Base-by-base conservation (phyloP, 169 alveolate species). In the Cryptosporidium baileyi region DNA sequence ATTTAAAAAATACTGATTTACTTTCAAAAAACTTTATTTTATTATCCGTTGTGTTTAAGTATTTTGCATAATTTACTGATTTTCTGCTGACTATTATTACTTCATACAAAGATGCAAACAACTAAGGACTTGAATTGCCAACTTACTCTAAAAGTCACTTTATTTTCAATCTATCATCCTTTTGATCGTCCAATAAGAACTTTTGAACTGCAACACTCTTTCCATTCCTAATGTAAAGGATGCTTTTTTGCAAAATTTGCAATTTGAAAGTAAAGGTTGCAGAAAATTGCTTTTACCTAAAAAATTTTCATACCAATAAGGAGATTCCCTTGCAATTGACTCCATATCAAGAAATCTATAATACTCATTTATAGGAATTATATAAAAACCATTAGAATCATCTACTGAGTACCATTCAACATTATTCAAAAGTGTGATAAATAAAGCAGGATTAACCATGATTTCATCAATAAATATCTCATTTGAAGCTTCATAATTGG, bases 361-460 rank as follows among this genome's bases (percentile, higher is more conserved):
- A 36, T 74, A 74, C 30, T 74, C 85, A 19, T 74, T 52, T 5
- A 74, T 54, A 45, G 85, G 85, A n/a, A 74, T 74, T 22, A 74
- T 74, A 26, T 74, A 74, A 26, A 74, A 74, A 19, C 85, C 85
- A 74, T 74, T 74, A 34, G 36, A 36, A 36, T 74, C 85, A 41
- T 74, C 85, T 15, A 74, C 67, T 22, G 85, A 74, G 34, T 57
- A 74, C 85, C 85, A 74, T 36, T 74, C 85, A 2, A 74, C 67
- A 38, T 41, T 43, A 54, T 74, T 74, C n/a, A 74, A 9, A 38
- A 74, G 51, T 1, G 85, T 74, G 41, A 74, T 74, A 36, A 74
- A 74, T 17, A 74, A 32, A 7, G 85, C 85, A 24, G 85, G 85
- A 32, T 74, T 74, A 7, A 74, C 85, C 85, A 74, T 74, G 15